phyloP scores from a whole-genome alignment of 306 rosid genomes.

The Psophocarpus tetragonolobus region DNA sequence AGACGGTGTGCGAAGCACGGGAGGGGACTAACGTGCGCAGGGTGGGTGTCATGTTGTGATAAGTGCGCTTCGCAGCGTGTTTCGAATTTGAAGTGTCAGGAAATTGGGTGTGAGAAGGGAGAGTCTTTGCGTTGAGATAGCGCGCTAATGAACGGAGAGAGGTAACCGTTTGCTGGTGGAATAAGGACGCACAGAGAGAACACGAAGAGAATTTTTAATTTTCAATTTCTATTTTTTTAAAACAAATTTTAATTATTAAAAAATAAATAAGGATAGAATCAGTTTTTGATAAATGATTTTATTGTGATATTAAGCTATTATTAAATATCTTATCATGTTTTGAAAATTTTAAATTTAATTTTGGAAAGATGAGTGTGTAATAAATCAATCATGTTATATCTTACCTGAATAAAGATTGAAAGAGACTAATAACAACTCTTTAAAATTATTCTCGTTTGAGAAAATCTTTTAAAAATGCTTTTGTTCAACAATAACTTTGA shows the following conservation, averaged over 20 bases:
- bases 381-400: too few species aligned
- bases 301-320: too few species aligned
- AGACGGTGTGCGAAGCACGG: constrained; percentile 36
- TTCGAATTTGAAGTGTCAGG: neutral
- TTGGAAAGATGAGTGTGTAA: too few species aligned
- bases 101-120: neutral
- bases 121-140: neutral
- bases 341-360: too few species aligned
- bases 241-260: neutral
- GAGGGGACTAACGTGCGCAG: constrained; percentile 40
- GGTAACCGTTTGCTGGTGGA: neutral
- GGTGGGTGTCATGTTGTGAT: constrained; percentile 21
- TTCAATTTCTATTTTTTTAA: neutral
- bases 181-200: neutral
- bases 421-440: too few species aligned
- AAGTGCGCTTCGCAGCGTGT: constrained; percentile 35
- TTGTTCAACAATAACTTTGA: too few species aligned
- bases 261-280: neutral
- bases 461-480: too few species aligned
- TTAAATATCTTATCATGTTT: too few species aligned
- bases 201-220: neutral
- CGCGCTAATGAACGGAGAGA: constrained; percentile 23
- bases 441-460: too few species aligned
- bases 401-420: too few species aligned
- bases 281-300: too few species aligned